phyloP scores from a whole-genome alignment of 306 rosid species.

The Malus sieversii region DNA sequence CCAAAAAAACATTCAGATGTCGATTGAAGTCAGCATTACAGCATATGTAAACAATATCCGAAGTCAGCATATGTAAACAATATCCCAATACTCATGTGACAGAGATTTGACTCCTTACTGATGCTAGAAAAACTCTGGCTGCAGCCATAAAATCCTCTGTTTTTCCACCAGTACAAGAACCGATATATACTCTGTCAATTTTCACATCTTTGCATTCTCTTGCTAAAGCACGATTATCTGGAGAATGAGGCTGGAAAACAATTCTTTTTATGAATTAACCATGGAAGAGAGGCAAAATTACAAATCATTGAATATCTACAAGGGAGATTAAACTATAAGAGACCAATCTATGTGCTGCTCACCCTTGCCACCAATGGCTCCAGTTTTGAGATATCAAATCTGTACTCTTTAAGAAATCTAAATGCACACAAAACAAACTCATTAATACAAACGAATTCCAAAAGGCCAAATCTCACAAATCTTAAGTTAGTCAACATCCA shows the following conservation, averaged over 20 bases:
- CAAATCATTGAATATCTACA: neutral
- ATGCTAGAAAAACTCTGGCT: constrained; percentile 71
- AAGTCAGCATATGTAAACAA: neutral
- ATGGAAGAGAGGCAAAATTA: neutral
- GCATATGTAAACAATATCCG: neutral
- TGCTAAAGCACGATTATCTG: constrained; percentile 89
- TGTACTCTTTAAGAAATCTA: constrained; percentile 75
- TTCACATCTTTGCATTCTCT: constrained; percentile 96
- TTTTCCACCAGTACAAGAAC: constrained; percentile 95
- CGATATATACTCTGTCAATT: constrained; percentile 83
- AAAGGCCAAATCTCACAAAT: neutral
- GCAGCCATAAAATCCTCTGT: constrained; percentile 83
- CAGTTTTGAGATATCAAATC: constrained; percentile 74
- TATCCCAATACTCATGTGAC: neutral
- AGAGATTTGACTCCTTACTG: constrained; percentile 42
- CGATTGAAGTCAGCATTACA: neutral
- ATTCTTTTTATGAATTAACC: constrained; percentile 5
- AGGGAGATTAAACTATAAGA: neutral
- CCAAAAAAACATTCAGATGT: neutral
- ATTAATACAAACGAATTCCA: neutral
- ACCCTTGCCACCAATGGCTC: constrained; percentile 95
- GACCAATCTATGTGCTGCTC: neutral
- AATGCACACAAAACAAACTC: constrained; percentile 15
- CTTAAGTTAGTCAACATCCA: neutral
- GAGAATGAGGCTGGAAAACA: constrained; percentile 84